Evolutionary conservation across 2,329 filamentous ascomycete species (phyloP).

Genomic region (Fusarium buharicum): DNA sequence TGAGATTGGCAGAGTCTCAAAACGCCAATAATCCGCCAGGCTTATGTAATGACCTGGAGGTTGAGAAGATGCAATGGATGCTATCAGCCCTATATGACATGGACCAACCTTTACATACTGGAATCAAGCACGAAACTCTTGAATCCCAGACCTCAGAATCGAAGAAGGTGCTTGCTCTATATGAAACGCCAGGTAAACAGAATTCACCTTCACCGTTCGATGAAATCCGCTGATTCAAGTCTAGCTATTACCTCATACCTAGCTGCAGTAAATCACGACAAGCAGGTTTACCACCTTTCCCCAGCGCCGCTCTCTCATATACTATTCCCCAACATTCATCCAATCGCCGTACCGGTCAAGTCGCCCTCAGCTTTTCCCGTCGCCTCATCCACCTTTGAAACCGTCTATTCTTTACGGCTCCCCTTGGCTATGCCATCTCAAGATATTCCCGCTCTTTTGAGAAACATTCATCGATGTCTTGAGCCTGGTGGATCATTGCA

Average conservation of each 20-base stretch:
- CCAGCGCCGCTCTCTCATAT: constrained; percentile 41
- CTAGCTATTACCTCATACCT: constrained; percentile 29
- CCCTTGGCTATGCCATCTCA: constrained; percentile 66
- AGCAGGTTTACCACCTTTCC: constrained; percentile 31
- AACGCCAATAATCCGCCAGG: not conserved
- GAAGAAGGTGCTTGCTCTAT: constrained; percentile 30
- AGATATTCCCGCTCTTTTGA: constrained; percentile 66
- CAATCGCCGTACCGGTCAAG: constrained; percentile 53
- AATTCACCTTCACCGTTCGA: fast-evolving
- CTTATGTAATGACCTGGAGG: constrained; percentile 50
- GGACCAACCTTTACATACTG: constrained; percentile 36
- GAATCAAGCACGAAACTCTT: constrained; percentile 7
- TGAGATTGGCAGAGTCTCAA: constrained; percentile 15
- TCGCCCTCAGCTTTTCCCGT: constrained; percentile 52
- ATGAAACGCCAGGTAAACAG: constrained; percentile 28
- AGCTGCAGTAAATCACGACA: constrained; percentile 22
- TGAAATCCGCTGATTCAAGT: not conserved
- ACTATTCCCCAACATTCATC: constrained; percentile 54
- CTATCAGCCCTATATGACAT: constrained; percentile 64
- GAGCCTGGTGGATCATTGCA: constrained; percentile 65
- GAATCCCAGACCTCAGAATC: constrained; percentile 41
- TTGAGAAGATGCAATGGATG: constrained; percentile 70
- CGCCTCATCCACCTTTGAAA: constrained; percentile 57
- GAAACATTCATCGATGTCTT: constrained; percentile 67
- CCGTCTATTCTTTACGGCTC: constrained; percentile 64